Base-by-base conservation (phyloP, 2,329 filamentous ascomycete genomes). In the Arthrobotrys conoides region DNA sequence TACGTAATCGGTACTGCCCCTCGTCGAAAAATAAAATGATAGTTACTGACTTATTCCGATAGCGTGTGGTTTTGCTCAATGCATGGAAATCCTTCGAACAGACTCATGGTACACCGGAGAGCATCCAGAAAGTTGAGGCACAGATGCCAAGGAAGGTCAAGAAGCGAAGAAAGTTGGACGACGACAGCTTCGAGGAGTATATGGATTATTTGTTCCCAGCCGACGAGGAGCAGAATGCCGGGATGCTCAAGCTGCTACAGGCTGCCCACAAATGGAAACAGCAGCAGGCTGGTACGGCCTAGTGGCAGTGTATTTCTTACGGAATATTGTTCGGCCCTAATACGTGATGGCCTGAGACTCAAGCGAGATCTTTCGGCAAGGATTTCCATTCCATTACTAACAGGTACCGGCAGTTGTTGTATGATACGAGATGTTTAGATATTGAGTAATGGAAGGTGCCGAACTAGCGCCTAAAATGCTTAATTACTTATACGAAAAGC, bases 191-290 rank as follows among this genome's bases (percentile, higher is more conserved):
- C 86, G 94, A 99, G 87, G 96, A 99, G 86, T 98, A 97, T 85
- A 90, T 96, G 86, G 96, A 98, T 84, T 98, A 97, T 82, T 90
- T 99, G 38, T 99, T 99, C 89, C 96, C 96, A 0, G 94, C 93
- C 3, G 96, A 98, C 86, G 94, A 97, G 84, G 90, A 93, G 86
- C 91, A 93, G 83, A 91, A 92, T 71, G 92, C 92, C 81, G 94
- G 93, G 82, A 86, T 97, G 84, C 92, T 92, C 65, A 93, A 92
- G 84, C 87, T 98, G 84, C 86, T 97, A 86, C 91, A 93, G 80
- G 91, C 91, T 89, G 94, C 95, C 72, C 91, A 94, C 84, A 90
- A 90, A 81, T 98, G 95, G 93, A 97, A 97, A 87, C 88, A 92
- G 84, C 87, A 85, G 77, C 85, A 88, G 82, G 84, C 24, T 81